Base-by-base conservation (phyloP, 192 early-diverging fungal species). In the Coemansia sp. region DNA sequence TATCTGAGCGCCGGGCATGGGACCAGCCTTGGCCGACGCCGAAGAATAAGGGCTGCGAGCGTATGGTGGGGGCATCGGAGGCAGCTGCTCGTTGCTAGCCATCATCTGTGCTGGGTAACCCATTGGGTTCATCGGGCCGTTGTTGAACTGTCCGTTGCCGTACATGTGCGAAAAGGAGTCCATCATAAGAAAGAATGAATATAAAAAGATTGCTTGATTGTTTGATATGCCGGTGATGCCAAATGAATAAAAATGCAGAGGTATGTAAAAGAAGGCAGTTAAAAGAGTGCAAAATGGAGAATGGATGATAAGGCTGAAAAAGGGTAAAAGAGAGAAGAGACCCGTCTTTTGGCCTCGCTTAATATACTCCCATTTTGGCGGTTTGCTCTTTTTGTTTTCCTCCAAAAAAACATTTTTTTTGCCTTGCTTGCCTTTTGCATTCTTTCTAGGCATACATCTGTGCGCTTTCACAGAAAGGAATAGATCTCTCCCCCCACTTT, bases 121-220 rank as follows among this genome's bases (percentile, higher is more conserved):
- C 73, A 75, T 62, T 0, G 66, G 57, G 0, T 52, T 31, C 34
- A 63, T 27, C 66, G 72, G 43, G 38, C 33, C 42, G 51, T 63
- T 41, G 42, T 38, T 63, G 61, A 82, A 77, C 63, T 73, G 71
- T 60, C 42, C 47, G 41, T 31, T 47, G 36, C 67, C 74, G 34
- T 82, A 82, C 63, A 77, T 73, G 68, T 80, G 72, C 16, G 70
- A 68, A 42, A 82, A 82, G 8, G 62, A 65, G 61, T 71, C 67
- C 77, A 79, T 77, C 59, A 42, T 66, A 15, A 8, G 46, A 27
- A 47, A 33, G 13, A 38, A 7, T 38, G 9, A 22, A 61, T 27
- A 36, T 22, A 34, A 34, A 43, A 33, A 24, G 18, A 41, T 47
- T 57, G 42, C 40, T 5, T 11, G 12, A 44, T 44, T 69, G 63